Base-by-base conservation (phyloP, 345 rosid genomes). In the Trapa incisa region DNA sequence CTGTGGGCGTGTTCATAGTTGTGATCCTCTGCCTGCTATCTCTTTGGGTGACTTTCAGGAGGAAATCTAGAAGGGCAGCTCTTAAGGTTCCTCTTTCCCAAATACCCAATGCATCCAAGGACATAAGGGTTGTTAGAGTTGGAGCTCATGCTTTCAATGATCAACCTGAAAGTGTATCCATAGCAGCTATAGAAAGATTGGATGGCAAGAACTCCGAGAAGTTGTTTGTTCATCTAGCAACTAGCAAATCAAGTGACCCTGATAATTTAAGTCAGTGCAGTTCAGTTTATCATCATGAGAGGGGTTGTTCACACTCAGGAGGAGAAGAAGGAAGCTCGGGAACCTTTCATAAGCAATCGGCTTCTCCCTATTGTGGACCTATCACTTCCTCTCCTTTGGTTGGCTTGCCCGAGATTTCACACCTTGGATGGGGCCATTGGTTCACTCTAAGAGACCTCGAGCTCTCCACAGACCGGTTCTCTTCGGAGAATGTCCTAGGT, bases 381-480 rank as follows among this genome's bases (percentile, higher is more conserved):
- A 88, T 86, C 67, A 85, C 92, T 1, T 91, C 97, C 42, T 94
- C 97, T 65, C 99, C 91, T 64, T 80, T 91, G 76, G 65, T 91
- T 75, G 99, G 97, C 68, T 78, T 94, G 80, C 97, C 99, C 2
- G 97, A 91, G 77, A 65, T 82, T 75, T 91, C 99, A 0, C 99
- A 87, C 70, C 97, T 94, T 75, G 99, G 99, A 53, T 94, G 99
- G 99, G 99, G 99, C 50, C 97, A 94, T 68, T 91, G 99, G 96
- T 94, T 94, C 77, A 94, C 99, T 69, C 97, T 94, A 48, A 80
- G 99, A 78, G 99, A 94, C 78, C 96, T 94, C 67, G 83, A 94
- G 77, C 80, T 83, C 45, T 95, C 99, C 0, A 91, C 99, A 16
- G 79, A 79, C 67, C 87, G 82, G 65, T 94, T 94, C 72, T 70